phyloP scores from a whole-genome alignment of 1,284 basidiomycete genomes.

The Ustilago crameri region DNA sequence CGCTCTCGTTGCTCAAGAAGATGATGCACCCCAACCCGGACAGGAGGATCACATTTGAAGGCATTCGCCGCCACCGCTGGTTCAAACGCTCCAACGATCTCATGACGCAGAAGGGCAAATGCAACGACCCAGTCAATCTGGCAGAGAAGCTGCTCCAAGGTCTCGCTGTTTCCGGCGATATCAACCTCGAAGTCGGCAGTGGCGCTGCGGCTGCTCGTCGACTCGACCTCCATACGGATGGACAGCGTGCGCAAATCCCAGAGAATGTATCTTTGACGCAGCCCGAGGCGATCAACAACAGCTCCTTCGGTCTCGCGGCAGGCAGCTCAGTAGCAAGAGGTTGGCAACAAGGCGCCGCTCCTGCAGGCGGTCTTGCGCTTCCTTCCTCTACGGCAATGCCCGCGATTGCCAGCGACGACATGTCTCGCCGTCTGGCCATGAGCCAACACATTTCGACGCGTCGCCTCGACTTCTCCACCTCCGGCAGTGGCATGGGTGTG shows the following conservation, averaged over 20 bases:
- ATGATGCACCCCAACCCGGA: constrained; percentile 64
- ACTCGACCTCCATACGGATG: constrained; percentile 62
- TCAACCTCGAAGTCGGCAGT: constrained; percentile 45
- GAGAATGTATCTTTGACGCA: constrained; percentile 65
- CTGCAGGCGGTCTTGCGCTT: constrained; percentile 28
- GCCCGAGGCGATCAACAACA: constrained; percentile 60
- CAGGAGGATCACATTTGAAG: constrained; percentile 54
- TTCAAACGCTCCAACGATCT: constrained; percentile 61
- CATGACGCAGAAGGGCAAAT: constrained; percentile 56
- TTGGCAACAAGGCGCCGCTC: constrained; percentile 21
- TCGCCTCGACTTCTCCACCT: constrained; percentile 38
- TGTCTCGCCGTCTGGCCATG: constrained; percentile 49
- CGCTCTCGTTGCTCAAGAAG: constrained; percentile 69
- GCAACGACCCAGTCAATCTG: constrained; percentile 64
- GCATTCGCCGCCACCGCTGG: constrained; percentile 66
- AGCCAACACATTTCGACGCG: constrained; percentile 53
- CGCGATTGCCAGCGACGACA: constrained; percentile 41
- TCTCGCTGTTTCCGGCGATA: constrained; percentile 64
- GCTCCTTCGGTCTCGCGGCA: constrained; percentile 36
- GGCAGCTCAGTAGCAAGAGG: constrained; percentile 24
- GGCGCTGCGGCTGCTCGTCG: constrained; percentile 34
- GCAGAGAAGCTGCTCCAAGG: constrained; percentile 66
- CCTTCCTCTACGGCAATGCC: constrained; percentile 58
- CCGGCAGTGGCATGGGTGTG: constrained; percentile 26
- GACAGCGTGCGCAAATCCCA: constrained; percentile 61